Evolutionary conservation across 352 stramenopile genomes (phyloP).

Genomic region (Globisporangium cederbergense): DNA sequence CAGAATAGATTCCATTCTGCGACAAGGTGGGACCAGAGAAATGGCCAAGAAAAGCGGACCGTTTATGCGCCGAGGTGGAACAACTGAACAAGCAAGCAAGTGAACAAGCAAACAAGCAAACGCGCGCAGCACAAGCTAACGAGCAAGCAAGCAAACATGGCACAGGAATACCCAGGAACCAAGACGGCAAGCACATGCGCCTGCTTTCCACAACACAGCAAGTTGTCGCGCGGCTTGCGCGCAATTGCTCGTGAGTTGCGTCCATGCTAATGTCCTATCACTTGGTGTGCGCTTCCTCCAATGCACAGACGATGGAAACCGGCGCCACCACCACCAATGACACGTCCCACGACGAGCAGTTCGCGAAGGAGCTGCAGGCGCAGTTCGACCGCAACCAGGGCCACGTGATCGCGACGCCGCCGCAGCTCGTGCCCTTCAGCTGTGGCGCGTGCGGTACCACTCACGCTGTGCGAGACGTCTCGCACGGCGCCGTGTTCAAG

Average conservation of each 20-base stretch:
- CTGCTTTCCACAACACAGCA: background rate
- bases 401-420: constrained; percentile 38
- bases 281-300: background rate
- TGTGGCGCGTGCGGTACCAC: constrained; percentile 60
- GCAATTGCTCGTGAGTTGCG: background rate
- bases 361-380: constrained; percentile 52
- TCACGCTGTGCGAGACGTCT: constrained; percentile 59
- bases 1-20: background rate
- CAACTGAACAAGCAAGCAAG: background rate
- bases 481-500: constrained; percentile 49
- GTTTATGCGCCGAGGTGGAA: background rate
- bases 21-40: background rate
- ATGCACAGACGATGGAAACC: constrained; percentile 1
- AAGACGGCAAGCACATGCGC: background rate
- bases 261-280: background rate
- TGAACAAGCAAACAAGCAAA: background rate
- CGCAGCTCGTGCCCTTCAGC: constrained; percentile 49
- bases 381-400: constrained; percentile 39
- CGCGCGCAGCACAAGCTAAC: too few relatives aligned
- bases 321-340: constrained; percentile 6
- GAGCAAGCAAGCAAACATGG: background rate
- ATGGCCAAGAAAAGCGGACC: background rate
- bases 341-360: constrained; percentile 42
- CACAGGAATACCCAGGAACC: background rate
- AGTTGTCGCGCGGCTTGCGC: background rate